Evolutionary conservation across 345 rosid genomes (phyloP).

Genomic region (Corymbia maculata): DNA sequence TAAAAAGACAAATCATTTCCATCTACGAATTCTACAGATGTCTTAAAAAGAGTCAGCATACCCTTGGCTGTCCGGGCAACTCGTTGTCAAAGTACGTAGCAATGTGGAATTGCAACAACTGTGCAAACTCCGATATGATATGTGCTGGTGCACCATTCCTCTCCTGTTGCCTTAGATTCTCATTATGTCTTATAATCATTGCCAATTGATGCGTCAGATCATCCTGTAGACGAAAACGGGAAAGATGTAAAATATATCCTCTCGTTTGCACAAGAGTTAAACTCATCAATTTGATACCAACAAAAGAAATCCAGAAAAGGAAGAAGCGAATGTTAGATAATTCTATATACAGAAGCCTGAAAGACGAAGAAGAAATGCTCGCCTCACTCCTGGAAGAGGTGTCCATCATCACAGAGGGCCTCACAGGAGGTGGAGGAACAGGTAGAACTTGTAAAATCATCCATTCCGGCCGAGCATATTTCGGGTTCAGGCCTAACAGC

Average conservation of each 20-base stretch:
- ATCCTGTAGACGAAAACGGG: conserved; percentile 32
- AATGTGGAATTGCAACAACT: conserved; percentile 84
- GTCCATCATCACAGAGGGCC: conserved; percentile 97
- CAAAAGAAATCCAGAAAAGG: background rate
- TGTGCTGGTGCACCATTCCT: conserved; percentile 95
- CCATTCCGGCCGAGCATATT: conserved; percentile 98
- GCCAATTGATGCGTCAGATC: conserved; percentile 94
- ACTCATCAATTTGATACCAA: background rate
- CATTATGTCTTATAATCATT: conserved; percentile 88
- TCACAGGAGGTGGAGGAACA: conserved; percentile 96
- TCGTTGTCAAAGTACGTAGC: conserved; percentile 97
- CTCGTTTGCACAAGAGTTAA: background rate
- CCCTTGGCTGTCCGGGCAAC: conserved; percentile 99
- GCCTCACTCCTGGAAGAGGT: conserved; percentile 89
- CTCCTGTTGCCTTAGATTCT: conserved; percentile 79
- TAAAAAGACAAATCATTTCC: background rate
- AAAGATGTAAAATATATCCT: background rate
- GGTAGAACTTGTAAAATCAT: conserved; percentile 98
- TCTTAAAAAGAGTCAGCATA: conserved; percentile 7
- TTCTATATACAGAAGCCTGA: background rate
- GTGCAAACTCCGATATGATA: conserved; percentile 89
- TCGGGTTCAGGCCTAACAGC: conserved; percentile 78
- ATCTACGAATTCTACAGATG: background rate
- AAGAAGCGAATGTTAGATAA: background rate
- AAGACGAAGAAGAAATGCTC: conserved; percentile 3